Evolutionary conservation across 2,329 filamentous ascomycete species (phyloP).

Genomic region (Penicillium sp.): DNA sequence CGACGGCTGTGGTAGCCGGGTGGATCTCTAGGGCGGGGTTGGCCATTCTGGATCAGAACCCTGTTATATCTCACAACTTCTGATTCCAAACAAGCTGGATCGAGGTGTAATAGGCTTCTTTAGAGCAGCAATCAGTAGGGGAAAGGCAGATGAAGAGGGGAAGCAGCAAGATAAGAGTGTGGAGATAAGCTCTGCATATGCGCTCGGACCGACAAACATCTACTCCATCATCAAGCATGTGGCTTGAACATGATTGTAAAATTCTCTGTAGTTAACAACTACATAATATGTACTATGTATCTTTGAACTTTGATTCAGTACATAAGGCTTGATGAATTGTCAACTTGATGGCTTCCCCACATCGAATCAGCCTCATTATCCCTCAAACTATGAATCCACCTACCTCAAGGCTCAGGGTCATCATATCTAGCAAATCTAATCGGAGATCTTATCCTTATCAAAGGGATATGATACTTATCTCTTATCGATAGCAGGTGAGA

Average conservation of each 20-base stretch:
- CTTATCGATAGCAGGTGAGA: neutral
- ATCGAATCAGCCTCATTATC: too few species aligned
- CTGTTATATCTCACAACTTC: neutral
- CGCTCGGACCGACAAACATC: neutral
- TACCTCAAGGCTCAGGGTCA: too few species aligned
- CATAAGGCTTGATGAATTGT: too few species aligned
- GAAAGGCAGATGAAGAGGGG: neutral
- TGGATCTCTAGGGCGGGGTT: constrained; percentile 11
- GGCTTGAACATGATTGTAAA: neutral
- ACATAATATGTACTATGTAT: too few species aligned
- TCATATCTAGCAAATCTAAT: neutral
- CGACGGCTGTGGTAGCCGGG: constrained; percentile 36
- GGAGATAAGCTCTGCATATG: constrained; percentile 1
- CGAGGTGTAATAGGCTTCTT: neutral
- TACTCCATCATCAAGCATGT: neutral
- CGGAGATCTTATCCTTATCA: neutral
- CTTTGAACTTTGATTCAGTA: too few species aligned
- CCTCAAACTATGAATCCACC: too few species aligned
- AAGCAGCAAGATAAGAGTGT: neutral
- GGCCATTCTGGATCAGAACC: constrained; percentile 5
- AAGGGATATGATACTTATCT: neutral
- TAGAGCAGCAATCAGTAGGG: neutral
- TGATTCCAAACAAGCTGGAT: neutral
- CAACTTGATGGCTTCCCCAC: too few species aligned
- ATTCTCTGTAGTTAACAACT: neutral